phyloP scores from a whole-genome alignment of 371 early-diverging fungal species.

The Rhizomucor pusillus region DNA sequence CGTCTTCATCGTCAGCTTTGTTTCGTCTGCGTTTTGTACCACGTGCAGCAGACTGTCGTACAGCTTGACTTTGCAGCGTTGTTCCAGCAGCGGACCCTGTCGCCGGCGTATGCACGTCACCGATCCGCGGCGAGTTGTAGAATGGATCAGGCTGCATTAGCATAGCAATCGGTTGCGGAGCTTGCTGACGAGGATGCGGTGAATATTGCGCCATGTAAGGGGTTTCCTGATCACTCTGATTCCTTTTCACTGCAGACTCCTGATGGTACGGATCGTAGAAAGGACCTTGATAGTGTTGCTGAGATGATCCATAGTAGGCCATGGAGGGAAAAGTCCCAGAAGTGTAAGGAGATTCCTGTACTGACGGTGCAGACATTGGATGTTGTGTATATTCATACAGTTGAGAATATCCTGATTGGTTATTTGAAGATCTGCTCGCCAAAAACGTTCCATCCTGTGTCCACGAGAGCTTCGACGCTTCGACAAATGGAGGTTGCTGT shows the following conservation, averaged over 20 bases:
- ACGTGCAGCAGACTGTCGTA: constrained; percentile 4
- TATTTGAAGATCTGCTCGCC: background rate
- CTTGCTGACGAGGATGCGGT: constrained; percentile 11
- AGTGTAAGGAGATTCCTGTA: background rate
- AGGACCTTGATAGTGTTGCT: constrained; percentile 12
- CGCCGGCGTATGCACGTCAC: constrained; percentile 4
- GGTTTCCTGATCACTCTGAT: background rate
- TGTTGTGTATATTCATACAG: constrained; percentile 13
- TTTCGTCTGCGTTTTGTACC: constrained; percentile 2
- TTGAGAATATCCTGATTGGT: constrained; percentile 9
- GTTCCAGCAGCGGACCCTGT: constrained; percentile 3
- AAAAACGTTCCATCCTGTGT: constrained; percentile 16
- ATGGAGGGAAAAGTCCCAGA: background rate
- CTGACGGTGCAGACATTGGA: constrained; percentile 6
- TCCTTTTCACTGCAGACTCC: background rate
- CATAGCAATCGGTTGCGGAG: constrained; percentile 5
- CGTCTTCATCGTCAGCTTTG: constrained; percentile 19
- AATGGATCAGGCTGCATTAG: constrained; percentile 5
- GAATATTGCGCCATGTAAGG: constrained; percentile 10
- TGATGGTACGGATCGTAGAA: background rate
- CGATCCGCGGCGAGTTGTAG: constrained; percentile 8
- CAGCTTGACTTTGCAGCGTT: constrained; percentile 2
- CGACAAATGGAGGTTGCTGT: constrained; percentile 6
- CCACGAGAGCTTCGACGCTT: constrained; percentile 17
- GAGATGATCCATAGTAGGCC: constrained; percentile 1